A percentile compares a stretch with the other conserved stretches of the same genome.
Conservation (phyloP, 192 early-diverging fungal genomes). For the Glomus cerebriforme region DNA sequence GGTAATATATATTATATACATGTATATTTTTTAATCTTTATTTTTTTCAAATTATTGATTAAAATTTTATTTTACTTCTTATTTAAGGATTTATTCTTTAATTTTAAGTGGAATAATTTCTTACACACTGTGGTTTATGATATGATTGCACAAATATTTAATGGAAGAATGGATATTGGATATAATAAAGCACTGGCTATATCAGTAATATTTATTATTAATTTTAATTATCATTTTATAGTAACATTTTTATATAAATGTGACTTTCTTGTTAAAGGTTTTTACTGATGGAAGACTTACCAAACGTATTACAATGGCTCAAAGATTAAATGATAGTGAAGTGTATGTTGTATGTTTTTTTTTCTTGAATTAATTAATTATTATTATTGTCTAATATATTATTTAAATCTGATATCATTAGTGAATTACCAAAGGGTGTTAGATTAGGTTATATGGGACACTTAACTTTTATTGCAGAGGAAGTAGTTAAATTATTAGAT, state of each 20-base stretch:
- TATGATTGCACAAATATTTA: slow-evolving; percentile 97
- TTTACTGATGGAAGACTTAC: slow-evolving; percentile 88
- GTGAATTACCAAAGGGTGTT: slow-evolving; percentile 82
- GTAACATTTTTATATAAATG: not conserved
- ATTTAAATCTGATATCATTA: slow-evolving; percentile 27
- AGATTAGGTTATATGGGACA: slow-evolving; percentile 99
- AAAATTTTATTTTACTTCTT: not conserved
- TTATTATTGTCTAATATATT: not conserved
- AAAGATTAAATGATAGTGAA: slow-evolving; percentile 79
- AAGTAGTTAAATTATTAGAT: slow-evolving; percentile 88
- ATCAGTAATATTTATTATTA: slow-evolving; percentile 22
- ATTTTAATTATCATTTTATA: not conserved
- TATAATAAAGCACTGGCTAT: slow-evolving; percentile 32
- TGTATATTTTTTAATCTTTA: not conserved
- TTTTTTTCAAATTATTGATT: not conserved
- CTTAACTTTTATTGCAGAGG: slow-evolving; percentile 95
- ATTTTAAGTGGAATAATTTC: slow-evolving; percentile 98
- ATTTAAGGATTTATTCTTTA: slow-evolving; percentile 81
- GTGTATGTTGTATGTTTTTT: slow-evolving; percentile 51
- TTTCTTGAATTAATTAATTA: not conserved
- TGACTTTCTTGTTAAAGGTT: slow-evolving; percentile 42
- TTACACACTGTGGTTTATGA: slow-evolving; percentile 98
- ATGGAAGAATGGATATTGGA: slow-evolving; percentile 76
- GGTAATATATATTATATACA: no score
- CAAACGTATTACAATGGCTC: slow-evolving; percentile 80